A percentile compares a stretch with the other conserved stretches of the same genome.
These are phyloP conservation scores for Aquilaria agallochum DNA, from an alignment of 441 rosid genomes.

Conservation along the genomic window DNA sequence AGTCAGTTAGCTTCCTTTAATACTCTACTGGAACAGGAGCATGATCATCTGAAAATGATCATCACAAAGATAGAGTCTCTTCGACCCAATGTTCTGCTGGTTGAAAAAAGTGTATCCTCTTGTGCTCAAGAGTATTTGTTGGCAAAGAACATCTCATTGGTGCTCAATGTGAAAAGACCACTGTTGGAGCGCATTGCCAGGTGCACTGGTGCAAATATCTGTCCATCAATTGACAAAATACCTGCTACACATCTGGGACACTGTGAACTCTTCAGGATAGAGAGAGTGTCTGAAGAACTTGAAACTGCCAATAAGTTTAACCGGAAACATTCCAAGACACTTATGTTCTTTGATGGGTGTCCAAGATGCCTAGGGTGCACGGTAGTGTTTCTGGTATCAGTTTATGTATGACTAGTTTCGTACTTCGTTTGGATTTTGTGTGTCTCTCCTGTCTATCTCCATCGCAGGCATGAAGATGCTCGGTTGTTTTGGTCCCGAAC, in stretches of 20 bases:
- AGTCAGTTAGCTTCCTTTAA: conserved; percentile 87
- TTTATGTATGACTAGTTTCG: not conserved
- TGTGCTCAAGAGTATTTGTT: conserved; percentile 79
- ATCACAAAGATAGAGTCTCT: conserved; percentile 87
- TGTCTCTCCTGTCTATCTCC: too few relatives aligned
- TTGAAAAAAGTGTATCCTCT: conserved; percentile 91
- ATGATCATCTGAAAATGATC: conserved; percentile 50
- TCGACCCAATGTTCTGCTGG: conserved; percentile 87
- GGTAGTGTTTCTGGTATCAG: conserved; percentile 35
- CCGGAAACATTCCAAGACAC: conserved; percentile 75
- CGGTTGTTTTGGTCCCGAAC: too few relatives aligned
- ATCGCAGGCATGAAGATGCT: too few relatives aligned
- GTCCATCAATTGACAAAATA: conserved; percentile 64
- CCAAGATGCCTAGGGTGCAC: conserved; percentile 96
- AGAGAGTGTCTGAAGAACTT: conserved; percentile 70
- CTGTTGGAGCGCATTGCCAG: conserved; percentile 86
- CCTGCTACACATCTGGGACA: conserved; percentile 59
- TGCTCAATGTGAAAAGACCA: conserved; percentile 78
- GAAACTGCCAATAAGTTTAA: conserved; percentile 52
- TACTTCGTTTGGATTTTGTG: too few relatives aligned
- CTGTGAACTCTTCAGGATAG: conserved; percentile 76
- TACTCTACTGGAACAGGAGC: conserved; percentile 85
- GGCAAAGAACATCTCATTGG: conserved; percentile 85
- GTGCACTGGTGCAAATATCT: conserved; percentile 79
- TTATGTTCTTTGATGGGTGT: conserved; percentile 99